Percentiles rank a stretch among this genome's conserved stretches.
Evolutionary conservation across 1,139 yeast species (phyloP).

Genomic region (Saccharomycopsis phalli): DNA sequence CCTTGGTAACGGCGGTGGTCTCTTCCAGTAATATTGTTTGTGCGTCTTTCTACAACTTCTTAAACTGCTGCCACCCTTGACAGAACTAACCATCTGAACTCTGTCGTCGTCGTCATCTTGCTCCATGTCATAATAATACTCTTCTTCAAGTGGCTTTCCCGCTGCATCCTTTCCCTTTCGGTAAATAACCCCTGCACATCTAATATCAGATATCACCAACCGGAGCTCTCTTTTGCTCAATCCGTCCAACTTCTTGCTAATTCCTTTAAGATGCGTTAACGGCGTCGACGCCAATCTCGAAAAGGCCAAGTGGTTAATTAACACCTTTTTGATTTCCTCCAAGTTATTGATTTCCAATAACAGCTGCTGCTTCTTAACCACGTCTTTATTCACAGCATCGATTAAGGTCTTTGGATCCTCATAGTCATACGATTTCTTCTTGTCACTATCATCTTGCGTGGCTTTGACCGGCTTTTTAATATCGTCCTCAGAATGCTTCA

Average conservation of each 20-base stretch:
- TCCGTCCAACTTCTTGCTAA: conserved; percentile 29
- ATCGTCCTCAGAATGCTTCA: neutral
- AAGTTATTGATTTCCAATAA: conserved; percentile 30
- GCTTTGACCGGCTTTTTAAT: conserved; percentile 1
- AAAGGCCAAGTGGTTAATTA: conserved; percentile 81
- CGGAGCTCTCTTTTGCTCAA: conserved; percentile 29
- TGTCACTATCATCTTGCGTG: conserved; percentile 1
- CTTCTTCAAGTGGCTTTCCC: conserved; percentile 88
- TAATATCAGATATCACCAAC: conserved; percentile 35
- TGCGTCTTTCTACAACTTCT: conserved; percentile 90
- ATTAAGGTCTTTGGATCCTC: conserved; percentile 20
- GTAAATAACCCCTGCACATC: conserved; percentile 73
- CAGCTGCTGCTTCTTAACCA: conserved; percentile 11
- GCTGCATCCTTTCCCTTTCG: conserved; percentile 95
- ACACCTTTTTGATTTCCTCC: conserved; percentile 49
- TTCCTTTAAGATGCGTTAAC: conserved; percentile 52
- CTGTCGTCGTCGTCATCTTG: conserved; percentile 67
- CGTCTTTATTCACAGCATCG: conserved; percentile 20
- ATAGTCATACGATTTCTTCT: conserved; percentile 16
- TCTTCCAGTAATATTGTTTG: conserved; percentile 86
- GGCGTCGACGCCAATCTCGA: conserved; percentile 86
- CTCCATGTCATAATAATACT: conserved; percentile 83
- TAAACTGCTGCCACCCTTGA: conserved; percentile 71
- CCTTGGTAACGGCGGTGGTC: conserved; percentile 34
- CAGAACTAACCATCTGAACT: conserved; percentile 56